Base-by-base conservation (phyloP, 805 yeast genomes). In the Candida piceae region DNA sequence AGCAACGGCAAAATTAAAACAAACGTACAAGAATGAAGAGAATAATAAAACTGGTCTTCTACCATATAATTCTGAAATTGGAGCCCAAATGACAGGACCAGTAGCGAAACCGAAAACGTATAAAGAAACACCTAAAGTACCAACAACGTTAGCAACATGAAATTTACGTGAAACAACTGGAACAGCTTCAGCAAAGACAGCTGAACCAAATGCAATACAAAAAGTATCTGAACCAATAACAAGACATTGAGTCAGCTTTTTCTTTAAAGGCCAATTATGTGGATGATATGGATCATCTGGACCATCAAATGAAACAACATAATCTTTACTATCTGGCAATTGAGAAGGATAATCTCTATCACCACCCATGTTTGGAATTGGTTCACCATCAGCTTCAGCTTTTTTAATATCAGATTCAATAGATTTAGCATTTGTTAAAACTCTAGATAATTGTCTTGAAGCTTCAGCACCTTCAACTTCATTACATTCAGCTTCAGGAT, bases 41-140 rank as follows among this genome's bases (percentile, higher is more conserved):
- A 76, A 44, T 2, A 82, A 45, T 37, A 84, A 50, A 12, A 84
- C 78, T 13, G 71, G 59, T 56, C 74, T 74, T 59, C 95, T 74
- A 37, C 94, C 93, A 47, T 70, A 80, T 25, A 81, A 52, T 57
- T 84, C 95, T n/a, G 90, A 80, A 25, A 84, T 57, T 4, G 95
- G 96, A 18, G 93, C 96, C 87, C 93, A 89, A 25, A 86, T 52
- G 34, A 89, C 67, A 4, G 97, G 97, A 15, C 97, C 96, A 1
- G 86, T 72, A 1, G 96, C 97, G 62, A 88, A 90, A 9, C 97
- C 97, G 29, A 87, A 60, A n/a, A 89, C 96, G 51, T 76, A 89
- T 18, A 88, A 67, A 0, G 96, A 78, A 8, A 87, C 72, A 39
- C 86, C 84, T 32, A 90, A 68, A 16, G 84, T 72, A 11, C 83